These are phyloP conservation scores for Claviceps fusiformis DNA, from an alignment of 2,329 filamentous ascomycete genomes.

Conservation along the genomic window DNA sequence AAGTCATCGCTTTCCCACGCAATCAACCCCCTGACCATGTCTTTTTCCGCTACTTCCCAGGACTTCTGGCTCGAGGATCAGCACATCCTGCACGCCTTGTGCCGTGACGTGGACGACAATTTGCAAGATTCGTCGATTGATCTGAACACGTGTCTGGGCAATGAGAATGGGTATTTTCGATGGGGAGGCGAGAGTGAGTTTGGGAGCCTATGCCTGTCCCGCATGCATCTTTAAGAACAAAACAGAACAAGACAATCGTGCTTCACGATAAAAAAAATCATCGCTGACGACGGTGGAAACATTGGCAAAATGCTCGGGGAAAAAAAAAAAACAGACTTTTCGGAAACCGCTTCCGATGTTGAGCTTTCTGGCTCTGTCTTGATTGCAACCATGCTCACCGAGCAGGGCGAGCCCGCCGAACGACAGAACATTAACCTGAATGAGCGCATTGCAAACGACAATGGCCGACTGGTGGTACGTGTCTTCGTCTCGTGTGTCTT, in stretches of 20 bases:
- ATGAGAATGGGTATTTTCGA: constrained; percentile 7
- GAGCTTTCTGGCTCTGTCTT: background rate
- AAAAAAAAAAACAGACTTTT: constrained; percentile 4
- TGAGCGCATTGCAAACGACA: constrained; percentile 7
- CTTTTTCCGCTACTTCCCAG: constrained; percentile 2
- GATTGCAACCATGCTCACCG: constrained; percentile 1
- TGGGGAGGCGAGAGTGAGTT: constrained; percentile 8
- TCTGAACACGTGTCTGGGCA: constrained; percentile 7
- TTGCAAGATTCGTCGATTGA: constrained; percentile 1
- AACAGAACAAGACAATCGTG: too few relatives aligned
- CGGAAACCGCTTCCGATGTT: background rate
- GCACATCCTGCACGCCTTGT: constrained; percentile 7
- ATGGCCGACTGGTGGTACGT: constrained; percentile 7
- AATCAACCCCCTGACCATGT: background rate
- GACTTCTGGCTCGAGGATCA: constrained; percentile 3
- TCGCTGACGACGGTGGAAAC: too few relatives aligned
- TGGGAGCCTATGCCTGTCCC: background rate
- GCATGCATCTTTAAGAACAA: too few relatives aligned
- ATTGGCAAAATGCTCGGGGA: too few relatives aligned
- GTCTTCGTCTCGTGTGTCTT: background rate
- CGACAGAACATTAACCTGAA: constrained; percentile 7
- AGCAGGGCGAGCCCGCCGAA: constrained; percentile 2
- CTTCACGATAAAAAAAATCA: too few relatives aligned
- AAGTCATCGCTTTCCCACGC: too few relatives aligned
- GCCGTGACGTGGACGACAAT: constrained; percentile 1